Percentiles rank a stretch among this genome's conserved stretches.
phyloP scores from a whole-genome alignment of 2,329 filamentous ascomycete genomes.

The Fusarium nelsonii region DNA sequence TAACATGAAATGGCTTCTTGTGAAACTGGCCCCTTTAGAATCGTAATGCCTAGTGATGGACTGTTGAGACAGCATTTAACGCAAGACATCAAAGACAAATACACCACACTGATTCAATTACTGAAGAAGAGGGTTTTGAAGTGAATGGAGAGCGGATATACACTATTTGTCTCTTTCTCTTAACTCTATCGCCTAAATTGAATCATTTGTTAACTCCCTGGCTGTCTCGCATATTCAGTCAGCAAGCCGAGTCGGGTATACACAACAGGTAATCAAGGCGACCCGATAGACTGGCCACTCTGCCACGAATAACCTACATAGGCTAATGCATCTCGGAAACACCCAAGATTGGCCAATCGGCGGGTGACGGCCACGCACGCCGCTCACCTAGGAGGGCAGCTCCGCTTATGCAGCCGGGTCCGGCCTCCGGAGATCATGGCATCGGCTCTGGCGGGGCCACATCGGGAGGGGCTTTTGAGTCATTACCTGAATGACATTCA shows the following conservation, averaged over 20 bases:
- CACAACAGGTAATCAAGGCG: constrained; percentile 32
- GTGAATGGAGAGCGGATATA: not conserved
- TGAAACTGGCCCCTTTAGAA: not conserved
- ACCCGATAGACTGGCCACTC: constrained; percentile 12
- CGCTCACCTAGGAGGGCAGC: constrained; percentile 35
- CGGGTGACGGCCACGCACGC: constrained; percentile 37
- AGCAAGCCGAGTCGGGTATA: constrained; percentile 20
- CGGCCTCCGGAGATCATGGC: constrained; percentile 40
- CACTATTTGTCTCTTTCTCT: not conserved
- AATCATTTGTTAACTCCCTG: not conserved
- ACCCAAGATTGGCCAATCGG: constrained; percentile 38
- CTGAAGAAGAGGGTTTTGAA: not conserved
- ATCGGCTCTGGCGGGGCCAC: constrained; percentile 32
- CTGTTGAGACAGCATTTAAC: not conserved
- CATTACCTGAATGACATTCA: constrained; percentile 19
- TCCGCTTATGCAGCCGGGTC: constrained; percentile 43
- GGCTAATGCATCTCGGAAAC: constrained; percentile 25
- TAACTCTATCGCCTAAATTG: not conserved
- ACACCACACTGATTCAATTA: not conserved
- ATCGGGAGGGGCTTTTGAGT: constrained; percentile 33
- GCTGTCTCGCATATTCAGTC: not conserved
- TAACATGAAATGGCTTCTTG: not conserved
- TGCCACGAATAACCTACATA: constrained; percentile 5
- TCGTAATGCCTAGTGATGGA: not conserved
- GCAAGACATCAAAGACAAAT: not conserved